Evolutionary conservation across 805 yeast genomes (phyloP).

Genomic region (Komagataella ulmi): DNA sequence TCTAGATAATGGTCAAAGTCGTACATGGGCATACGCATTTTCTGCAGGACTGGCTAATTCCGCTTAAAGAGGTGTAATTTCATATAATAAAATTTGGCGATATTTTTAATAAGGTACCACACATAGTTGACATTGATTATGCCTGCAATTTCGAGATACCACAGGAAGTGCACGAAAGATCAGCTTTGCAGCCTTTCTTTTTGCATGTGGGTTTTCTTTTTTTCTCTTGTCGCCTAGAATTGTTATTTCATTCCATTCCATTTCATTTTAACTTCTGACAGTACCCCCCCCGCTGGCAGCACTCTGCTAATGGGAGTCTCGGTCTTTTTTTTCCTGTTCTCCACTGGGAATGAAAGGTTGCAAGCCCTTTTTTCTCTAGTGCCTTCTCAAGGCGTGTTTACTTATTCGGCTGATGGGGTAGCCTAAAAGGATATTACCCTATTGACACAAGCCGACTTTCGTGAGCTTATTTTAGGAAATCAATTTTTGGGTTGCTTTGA

Average conservation of each 20-base stretch:
- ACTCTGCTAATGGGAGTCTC: too few species aligned
- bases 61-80: neutral
- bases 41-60: conserved; percentile 38
- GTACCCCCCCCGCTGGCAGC: too few species aligned
- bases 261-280: neutral
- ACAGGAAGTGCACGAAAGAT: neutral
- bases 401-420: too few species aligned
- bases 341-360: too few species aligned
- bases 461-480: neutral
- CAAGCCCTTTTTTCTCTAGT: too few species aligned
- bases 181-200: too few species aligned
- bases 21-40: conserved; percentile 77
- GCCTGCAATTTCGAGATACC: neutral
- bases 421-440: too few species aligned
- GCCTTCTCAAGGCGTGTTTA: too few species aligned
- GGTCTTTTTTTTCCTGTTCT: too few species aligned
- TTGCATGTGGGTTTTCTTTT: neutral
- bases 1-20: conserved; percentile 76
- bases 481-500: neutral
- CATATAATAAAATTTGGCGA: neutral
- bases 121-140: neutral
- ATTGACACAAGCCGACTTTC: too few species aligned
- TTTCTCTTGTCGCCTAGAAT: neutral
- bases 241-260: neutral
- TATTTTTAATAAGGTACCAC: neutral